These are phyloP conservation scores for Porcisia deanei DNA, from an alignment of 208 protist genomes.

Conservation along the genomic window DNA sequence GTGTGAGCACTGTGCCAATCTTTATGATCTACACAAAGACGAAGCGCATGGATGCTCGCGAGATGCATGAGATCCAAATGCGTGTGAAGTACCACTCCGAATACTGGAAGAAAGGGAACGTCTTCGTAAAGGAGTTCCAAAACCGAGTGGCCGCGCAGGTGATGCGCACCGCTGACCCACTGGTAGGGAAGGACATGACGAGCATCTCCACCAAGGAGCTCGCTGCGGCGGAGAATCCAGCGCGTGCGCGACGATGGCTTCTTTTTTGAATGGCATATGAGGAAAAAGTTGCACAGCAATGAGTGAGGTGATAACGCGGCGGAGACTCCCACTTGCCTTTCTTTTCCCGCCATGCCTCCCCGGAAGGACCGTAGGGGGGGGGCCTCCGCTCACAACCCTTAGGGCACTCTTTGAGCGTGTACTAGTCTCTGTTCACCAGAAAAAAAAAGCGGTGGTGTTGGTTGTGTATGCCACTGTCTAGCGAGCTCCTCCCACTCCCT, in stretches of 20 bases:
- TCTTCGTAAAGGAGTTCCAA: conserved; percentile 44
- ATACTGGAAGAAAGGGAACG: conserved; percentile 75
- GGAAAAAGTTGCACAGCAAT: background rate
- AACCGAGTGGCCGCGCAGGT: conserved; percentile 32
- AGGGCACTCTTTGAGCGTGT: background rate
- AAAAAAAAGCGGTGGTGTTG: background rate
- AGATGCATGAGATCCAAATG: conserved; percentile 87
- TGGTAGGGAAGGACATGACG: conserved; percentile 40
- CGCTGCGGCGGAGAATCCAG: conserved; percentile 1
- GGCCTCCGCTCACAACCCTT: background rate
- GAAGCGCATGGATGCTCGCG: conserved; percentile 72
- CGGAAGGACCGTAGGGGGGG: background rate
- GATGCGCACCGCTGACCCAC: conserved; percentile 34
- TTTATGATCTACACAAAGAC: conserved; percentile 79
- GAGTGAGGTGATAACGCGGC: background rate
- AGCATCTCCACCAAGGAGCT: conserved; percentile 25
- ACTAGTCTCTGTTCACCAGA: background rate
- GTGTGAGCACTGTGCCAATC: conserved; percentile 52
- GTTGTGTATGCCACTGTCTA: background rate
- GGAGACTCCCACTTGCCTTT: background rate
- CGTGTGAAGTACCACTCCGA: conserved; percentile 78
- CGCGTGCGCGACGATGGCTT: conserved; percentile 8
- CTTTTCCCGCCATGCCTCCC: conserved; percentile 7
- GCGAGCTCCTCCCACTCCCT: background rate
- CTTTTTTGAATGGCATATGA: background rate